Evolutionary conservation across 2,329 filamentous ascomycete species (phyloP).

Genomic region (Zymoseptoria tritici): DNA sequence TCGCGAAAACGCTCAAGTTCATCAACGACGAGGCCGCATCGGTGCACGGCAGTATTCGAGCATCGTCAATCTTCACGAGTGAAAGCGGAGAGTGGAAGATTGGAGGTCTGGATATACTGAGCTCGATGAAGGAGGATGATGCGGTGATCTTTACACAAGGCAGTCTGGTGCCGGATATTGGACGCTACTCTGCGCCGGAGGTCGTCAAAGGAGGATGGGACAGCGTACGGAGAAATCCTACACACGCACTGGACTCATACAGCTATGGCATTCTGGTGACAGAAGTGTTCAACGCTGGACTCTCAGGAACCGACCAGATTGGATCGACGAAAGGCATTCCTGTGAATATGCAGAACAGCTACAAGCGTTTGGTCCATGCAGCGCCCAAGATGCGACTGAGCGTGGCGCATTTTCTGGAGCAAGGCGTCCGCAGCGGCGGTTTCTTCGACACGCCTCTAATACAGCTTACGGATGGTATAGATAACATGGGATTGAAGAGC

Average conservation of each 20-base stretch:
- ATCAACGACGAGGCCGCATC: slow-evolving; percentile 90
- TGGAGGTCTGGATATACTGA: slow-evolving; percentile 86
- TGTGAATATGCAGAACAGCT: slow-evolving; percentile 79
- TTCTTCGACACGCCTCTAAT: slow-evolving; percentile 95
- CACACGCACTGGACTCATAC: slow-evolving; percentile 79
- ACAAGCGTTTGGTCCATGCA: slow-evolving; percentile 78
- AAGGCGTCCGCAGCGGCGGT: slow-evolving; percentile 69
- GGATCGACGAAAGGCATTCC: slow-evolving; percentile 82
- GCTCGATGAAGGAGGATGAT: slow-evolving; percentile 92
- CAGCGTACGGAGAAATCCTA: slow-evolving; percentile 71
- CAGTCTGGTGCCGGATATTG: slow-evolving; percentile 76
- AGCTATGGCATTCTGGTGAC: slow-evolving; percentile 76
- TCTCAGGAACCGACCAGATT: slow-evolving; percentile 67
- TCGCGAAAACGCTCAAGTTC: slow-evolving; percentile 90
- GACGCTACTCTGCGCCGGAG: slow-evolving; percentile 79
- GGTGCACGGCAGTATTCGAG: slow-evolving; percentile 79
- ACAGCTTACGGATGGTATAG: slow-evolving; percentile 83
- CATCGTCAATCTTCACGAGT: slow-evolving; percentile 82
- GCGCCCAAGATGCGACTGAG: slow-evolving; percentile 86
- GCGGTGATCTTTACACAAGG: slow-evolving; percentile 88
- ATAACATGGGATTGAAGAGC: slow-evolving; percentile 82
- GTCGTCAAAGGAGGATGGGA: slow-evolving; percentile 86
- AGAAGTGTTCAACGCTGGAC: slow-evolving; percentile 86
- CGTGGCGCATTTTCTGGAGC: slow-evolving; percentile 78
- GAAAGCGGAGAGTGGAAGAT: slow-evolving; percentile 98